Evolutionary conservation across 345 rosid species (phyloP), one percentile per base, ranked within the genome.

Genomic region (Lumnitzera littorea): DNA sequence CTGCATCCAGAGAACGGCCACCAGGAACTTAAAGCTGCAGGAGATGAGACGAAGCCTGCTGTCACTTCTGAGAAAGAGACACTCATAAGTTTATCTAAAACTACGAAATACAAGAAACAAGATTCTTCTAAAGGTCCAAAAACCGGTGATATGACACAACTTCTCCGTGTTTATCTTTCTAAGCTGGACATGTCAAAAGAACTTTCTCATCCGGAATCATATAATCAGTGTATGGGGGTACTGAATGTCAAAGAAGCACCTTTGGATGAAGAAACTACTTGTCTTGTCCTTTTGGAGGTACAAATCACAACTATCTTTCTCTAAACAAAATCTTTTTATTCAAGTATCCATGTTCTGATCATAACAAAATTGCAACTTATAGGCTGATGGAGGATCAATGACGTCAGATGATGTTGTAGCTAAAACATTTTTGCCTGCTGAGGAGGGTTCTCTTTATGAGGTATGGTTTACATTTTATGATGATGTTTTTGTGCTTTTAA

Each of bases 141-240:
- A 51, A 69, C 41, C 53, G 73, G 73, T 54, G 64, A 47, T 64
- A 43, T 24, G 59, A 64, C 73, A 46, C 65, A 55, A 31, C 57
- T 57, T 74, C 62, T 70, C 51, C 53, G 62, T 58, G 74, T 76
- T 64, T 90, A 94, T 81, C 87, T 94, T 51, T 86, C 97, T 49
- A 86, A 80, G 79, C 82, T 94, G 56, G 97, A 94, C 77, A 74
- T 94, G 65, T 90, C 99, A 3, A 58, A 71, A 43, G 90, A 91
- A 64, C 95, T 94, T 66, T 75, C 85, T 57, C 79, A 77, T 72
- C 68, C 87, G 0, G 95, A 90, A 70, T 60, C 88, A 80, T 78
- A 61, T 71, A 64, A 63, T 62, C 76, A 67, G 66, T 79, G 79
- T 67, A 76, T 80, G 71, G 67, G 69, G 65, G 68, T 78, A 58